Base-by-base conservation (phyloP, 306 rosid genomes). In the Vigna trinervia region DNA sequence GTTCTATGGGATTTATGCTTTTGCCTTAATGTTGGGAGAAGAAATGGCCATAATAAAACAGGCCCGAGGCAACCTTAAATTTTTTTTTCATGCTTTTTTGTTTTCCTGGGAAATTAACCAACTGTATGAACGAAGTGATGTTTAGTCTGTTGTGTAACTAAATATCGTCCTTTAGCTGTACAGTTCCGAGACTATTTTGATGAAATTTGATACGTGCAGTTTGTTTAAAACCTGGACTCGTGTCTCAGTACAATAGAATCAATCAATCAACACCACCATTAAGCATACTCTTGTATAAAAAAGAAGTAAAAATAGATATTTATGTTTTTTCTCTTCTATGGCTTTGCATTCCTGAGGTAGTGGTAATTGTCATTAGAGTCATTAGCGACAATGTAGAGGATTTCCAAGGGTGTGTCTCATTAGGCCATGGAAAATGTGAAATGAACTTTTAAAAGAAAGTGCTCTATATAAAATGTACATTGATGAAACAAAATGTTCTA, bases 21-120 rank as follows among this genome's bases (percentile, higher is more conserved):
- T 26, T 66, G 52, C 23, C 68, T 79, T 62, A 48, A 75, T 38
- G 66, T 45, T 73, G 19, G 53, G 48, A 52, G 54, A 72, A 57
- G 54, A 72, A 73, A 71, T 17, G 30, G 61, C 56, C 82, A 20
- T 46, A 82, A 82, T 77, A 82, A 71, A 63, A 78, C 67, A 53
- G 75, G 73, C 8, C 53, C 56, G 12, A 54, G 47, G 71, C 75
- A 69, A 38, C 81, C 53, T 26, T 54, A 46, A 67, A 56, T 43
- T 81, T 51, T 52, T 26, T 43, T 81, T 58, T 52, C 73, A 23
- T 60, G 41, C 32, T 4, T 66, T 64, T 64, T 65, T 73, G 56
- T 76, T 14, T 17, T 38, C 43, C 62, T n/a, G 8, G 15, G 56
- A 61, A 28, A 43, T 71, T 47, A 56, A 19, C 54, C 47, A 43